Percentiles rank a stretch among this genome's conserved stretches.
Conservation (phyloP, 441 rosid genomes). For the Erysimum cheiri region DNA sequence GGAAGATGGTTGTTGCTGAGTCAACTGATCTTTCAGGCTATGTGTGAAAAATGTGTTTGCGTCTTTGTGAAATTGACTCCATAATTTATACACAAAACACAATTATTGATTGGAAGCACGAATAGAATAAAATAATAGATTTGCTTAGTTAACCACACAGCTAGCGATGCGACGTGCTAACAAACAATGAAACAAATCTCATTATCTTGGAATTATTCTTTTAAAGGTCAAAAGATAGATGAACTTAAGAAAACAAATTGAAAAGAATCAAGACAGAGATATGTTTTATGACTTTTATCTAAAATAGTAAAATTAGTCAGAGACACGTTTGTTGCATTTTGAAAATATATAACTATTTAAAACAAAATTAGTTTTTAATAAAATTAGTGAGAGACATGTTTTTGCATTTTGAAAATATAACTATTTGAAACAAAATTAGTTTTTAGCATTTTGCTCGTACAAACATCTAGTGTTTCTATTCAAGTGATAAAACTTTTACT, state of each 20-base stretch:
- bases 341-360: too few relatives aligned
- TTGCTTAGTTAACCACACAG: neutral
- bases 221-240: too few relatives aligned
- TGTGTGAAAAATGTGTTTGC: neutral
- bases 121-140: neutral
- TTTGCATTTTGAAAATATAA: too few relatives aligned
- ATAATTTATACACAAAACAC: constrained; percentile 27
- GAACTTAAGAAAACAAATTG: too few relatives aligned
- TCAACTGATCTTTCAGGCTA: constrained; percentile 5
- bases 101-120: neutral
- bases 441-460: too few relatives aligned
- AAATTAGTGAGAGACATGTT: too few relatives aligned
- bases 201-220: neutral
- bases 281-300: neutral
- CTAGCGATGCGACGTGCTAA: constrained; percentile 8
- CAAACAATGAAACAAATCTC: constrained; percentile 6
- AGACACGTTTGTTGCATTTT: neutral
- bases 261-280: neutral
- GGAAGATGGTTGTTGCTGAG: neutral
- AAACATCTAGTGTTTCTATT: too few relatives aligned
- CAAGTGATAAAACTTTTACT: too few relatives aligned
- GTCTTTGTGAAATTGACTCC: neutral
- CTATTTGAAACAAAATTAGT: too few relatives aligned
- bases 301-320: neutral
- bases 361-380: too few relatives aligned